Conservation (phyloP, 352 stramenopile genomes). For the Pythium dissimile region DNA sequence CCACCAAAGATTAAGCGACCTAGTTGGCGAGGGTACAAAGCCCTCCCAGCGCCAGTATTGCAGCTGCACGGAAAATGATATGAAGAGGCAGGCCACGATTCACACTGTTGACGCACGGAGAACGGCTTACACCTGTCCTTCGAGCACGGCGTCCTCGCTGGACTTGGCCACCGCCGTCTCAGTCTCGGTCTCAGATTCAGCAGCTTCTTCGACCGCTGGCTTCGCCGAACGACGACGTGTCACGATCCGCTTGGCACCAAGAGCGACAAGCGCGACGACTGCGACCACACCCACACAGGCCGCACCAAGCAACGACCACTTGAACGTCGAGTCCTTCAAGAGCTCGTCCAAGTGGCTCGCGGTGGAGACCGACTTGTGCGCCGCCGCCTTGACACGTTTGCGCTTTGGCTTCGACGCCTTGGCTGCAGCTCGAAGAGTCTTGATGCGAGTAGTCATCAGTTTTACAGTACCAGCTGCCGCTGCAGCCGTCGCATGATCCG, state of each 20-base stretch:
- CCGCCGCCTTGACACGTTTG: too few species aligned
- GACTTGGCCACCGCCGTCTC: background rate
- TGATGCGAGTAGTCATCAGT: background rate
- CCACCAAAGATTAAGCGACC: background rate
- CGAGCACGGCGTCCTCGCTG: background rate
- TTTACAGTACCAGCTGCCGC: too few species aligned
- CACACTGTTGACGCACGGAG: background rate
- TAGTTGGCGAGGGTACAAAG: background rate
- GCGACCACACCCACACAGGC: constrained; percentile 10
- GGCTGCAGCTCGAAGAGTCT: background rate
- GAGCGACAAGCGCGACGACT: background rate
- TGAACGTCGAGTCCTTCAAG: constrained; percentile 6
- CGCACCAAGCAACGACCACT: background rate
- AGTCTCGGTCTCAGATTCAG: background rate
- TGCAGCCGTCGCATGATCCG: background rate
- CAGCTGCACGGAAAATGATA: constrained; percentile 2
- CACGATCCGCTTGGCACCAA: background rate
- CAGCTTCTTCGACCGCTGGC: background rate
- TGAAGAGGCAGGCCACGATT: background rate
- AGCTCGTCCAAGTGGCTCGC: background rate
- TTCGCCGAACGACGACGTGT: background rate
- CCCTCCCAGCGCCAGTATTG: constrained; percentile 5
- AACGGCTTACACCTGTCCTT: background rate
- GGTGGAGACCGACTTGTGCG: background rate
- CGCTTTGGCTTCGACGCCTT: background rate